Evolutionary conservation across 768 basidiomycete species (phyloP).

Genomic region (Suillus plorans): DNA sequence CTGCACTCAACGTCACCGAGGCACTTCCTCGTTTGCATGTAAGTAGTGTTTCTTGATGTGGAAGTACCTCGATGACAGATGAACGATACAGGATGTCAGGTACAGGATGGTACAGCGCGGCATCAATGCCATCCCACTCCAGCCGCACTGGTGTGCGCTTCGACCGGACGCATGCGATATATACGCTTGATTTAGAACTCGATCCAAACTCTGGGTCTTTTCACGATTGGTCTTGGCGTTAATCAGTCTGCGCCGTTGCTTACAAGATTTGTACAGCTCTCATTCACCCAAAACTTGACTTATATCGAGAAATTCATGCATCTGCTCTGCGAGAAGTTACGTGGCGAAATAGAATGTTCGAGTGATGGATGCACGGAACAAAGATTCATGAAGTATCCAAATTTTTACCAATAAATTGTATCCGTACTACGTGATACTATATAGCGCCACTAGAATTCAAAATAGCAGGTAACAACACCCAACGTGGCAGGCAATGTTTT

Average conservation of each 20-base stretch:
- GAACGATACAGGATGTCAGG: conserved; percentile 28
- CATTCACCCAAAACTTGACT: not conserved
- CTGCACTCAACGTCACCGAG: conserved; percentile 34
- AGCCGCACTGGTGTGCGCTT: conserved; percentile 73
- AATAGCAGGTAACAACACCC: not conserved
- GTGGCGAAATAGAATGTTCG: not conserved
- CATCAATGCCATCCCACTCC: conserved; percentile 56
- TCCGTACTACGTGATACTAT: not conserved
- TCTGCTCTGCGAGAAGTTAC: too few species aligned
- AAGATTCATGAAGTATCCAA: not conserved
- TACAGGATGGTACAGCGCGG: conserved; percentile 64
- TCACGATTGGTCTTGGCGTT: not conserved
- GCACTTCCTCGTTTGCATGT: conserved; percentile 68
- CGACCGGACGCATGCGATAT: conserved; percentile 59
- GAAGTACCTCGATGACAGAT: not conserved
- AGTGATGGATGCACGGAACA: not conserved
- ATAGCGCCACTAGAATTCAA: not conserved
- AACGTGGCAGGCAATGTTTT: not conserved
- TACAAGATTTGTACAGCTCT: not conserved
- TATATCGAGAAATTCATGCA: not conserved
- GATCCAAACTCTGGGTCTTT: not conserved
- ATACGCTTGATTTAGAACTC: conserved; percentile 16
- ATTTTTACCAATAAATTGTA: not conserved
- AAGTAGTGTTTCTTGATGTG: conserved; percentile 19
- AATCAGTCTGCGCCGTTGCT: not conserved